Evolutionary conservation across 140 eudicot species (phyloP).

Genomic region (Cichorium intybus): DNA sequence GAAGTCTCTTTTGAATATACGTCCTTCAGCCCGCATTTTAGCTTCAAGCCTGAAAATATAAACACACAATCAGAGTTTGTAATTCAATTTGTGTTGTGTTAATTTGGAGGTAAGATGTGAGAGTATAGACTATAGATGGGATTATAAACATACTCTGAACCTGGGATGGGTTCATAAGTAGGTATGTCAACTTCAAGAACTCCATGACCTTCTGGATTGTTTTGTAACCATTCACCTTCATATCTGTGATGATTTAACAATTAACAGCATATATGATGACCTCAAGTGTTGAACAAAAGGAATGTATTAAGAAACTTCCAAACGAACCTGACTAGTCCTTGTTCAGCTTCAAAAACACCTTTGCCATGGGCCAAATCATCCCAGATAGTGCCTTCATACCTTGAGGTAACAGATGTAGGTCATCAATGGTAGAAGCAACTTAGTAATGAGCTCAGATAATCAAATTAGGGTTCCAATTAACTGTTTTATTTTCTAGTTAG

Average conservation of each 20-base stretch:
- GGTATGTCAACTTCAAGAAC: slow-evolving; percentile 96
- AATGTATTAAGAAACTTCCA: slow-evolving; percentile 5
- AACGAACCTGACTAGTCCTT: slow-evolving; percentile 81
- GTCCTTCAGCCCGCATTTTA: slow-evolving; percentile 86
- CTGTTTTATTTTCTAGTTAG: background rate
- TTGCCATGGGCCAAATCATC: slow-evolving; percentile 97
- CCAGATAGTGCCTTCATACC: slow-evolving; percentile 98
- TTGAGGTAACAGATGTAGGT: slow-evolving; percentile 14
- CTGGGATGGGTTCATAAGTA: slow-evolving; percentile 74
- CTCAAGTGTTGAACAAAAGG: background rate
- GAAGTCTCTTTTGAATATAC: slow-evolving; percentile 67
- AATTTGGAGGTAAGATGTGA: background rate
- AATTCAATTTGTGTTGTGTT: background rate
- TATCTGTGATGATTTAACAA: slow-evolving; percentile 49
- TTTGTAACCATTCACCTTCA: slow-evolving; percentile 97
- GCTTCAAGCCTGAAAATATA: slow-evolving; percentile 67
- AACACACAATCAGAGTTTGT: background rate
- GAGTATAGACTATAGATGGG: slow-evolving; percentile 16
- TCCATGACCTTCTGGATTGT: slow-evolving; percentile 91
- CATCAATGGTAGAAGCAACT: slow-evolving; percentile 5
- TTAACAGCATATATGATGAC: slow-evolving; percentile 7
- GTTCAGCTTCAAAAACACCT: slow-evolving; percentile 82
- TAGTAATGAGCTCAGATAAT: slow-evolving; percentile 7
- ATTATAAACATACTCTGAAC: slow-evolving; percentile 68
- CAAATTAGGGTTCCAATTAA: slow-evolving; percentile 13